A percentile compares a stretch with the other conserved stretches of the same genome.
Evolutionary conservation across 2,329 filamentous ascomycete genomes (phyloP).

Genomic region (Diaporthe destruens): DNA sequence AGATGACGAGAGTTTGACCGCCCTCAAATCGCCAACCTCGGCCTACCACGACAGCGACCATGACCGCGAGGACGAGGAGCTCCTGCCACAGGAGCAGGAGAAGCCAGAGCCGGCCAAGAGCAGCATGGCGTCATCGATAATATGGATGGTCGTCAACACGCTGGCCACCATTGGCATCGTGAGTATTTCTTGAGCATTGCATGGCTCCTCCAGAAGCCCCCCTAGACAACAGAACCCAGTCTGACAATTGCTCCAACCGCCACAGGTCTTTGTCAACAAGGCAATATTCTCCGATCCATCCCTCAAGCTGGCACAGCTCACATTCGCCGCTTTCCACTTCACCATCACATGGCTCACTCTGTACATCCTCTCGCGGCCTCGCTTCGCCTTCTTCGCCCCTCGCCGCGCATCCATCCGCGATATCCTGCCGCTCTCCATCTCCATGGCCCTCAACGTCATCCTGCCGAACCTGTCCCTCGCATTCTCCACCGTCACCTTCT

Average conservation of each 20-base stretch:
- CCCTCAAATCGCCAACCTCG: conserved; percentile 45
- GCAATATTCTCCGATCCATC: conserved; percentile 74
- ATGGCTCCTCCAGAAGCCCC: background rate
- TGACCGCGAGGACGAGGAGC: conserved; percentile 57
- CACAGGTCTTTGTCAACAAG: conserved; percentile 79
- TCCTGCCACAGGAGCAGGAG: conserved; percentile 53
- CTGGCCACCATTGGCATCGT: conserved; percentile 74
- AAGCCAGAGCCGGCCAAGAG: conserved; percentile 52
- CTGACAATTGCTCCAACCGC: conserved; percentile 23
- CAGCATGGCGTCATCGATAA: conserved; percentile 55
- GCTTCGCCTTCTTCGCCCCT: conserved; percentile 69
- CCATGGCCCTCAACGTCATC: conserved; percentile 78
- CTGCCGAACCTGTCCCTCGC: conserved; percentile 76
- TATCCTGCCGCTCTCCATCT: conserved; percentile 73
- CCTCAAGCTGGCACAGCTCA: conserved; percentile 72
- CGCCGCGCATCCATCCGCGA: conserved; percentile 66
- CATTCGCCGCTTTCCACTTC: conserved; percentile 78
- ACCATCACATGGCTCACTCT: conserved; percentile 74
- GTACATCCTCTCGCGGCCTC: conserved; percentile 70
- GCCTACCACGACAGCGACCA: conserved; percentile 50
- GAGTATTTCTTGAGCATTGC: conserved; percentile 46
- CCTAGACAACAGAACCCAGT: background rate
- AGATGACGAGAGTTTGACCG: conserved; percentile 50
- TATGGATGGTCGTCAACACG: conserved; percentile 73
- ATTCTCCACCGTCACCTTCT: conserved; percentile 77